Evolutionary conservation across 768 basidiomycete genomes (phyloP), one percentile per base, ranked within the genome.

Genomic region (Psilocybe subaeruginosa): DNA sequence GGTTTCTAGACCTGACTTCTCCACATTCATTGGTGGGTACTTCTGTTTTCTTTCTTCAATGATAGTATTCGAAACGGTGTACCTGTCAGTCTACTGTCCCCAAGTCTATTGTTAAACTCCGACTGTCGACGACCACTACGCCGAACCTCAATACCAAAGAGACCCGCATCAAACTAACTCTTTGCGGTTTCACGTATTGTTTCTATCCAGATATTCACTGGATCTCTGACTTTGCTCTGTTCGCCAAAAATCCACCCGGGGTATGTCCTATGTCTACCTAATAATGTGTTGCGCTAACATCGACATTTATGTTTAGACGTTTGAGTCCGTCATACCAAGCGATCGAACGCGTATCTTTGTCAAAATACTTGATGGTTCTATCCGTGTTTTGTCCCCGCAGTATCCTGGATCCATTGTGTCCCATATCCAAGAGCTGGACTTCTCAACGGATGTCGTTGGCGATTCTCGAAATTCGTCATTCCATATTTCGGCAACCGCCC

Each of bases 301-400:
- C 56, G 39, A 57, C 27, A n/a, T 51, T 61, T 17, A 29, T 51
- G 30, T 51, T 29, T 37, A 5, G 95, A 90, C 92, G 0, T 99
- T 99, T 69, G 96, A 96, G 72, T 84, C 93, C 23, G 95, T 97
- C 11, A 86, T 95, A 14, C 97, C 97, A 1, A 94, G 83, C 58
- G 97, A 99, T 71, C 77, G 90, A 46, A 98, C 95, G 5, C 78
- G 80, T 9, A 74, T 98, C 27, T 77, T 81, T n/a, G 61, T 96
- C 35, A 84, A 81, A 63, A 68, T 95, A 19, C 60, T 77, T 16
- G 90, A 95, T 66, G 83, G 87, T 8, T 91, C 92, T 0, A 66
- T 92, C 9, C 86, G 87, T 53, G 61, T 84, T 1, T 76, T 85
- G 19, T 83, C 89, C 1, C 83, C 84, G 1, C 82, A 70, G 0